These are phyloP conservation scores for Stephanocyclus meneghinianus DNA, from an alignment of 352 stramenopile genomes.

Conservation along the genomic window DNA sequence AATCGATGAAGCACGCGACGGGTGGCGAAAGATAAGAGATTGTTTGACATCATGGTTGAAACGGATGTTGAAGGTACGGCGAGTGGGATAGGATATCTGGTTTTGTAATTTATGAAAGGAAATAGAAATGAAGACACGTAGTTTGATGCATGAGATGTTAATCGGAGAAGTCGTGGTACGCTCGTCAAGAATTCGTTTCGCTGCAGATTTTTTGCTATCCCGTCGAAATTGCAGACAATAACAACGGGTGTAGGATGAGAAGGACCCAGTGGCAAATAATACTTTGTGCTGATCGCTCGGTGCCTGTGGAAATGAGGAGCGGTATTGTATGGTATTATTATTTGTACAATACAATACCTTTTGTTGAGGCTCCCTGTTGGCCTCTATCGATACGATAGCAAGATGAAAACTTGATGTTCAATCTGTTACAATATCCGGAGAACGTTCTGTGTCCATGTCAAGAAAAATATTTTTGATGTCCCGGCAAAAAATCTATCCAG, in stretches of 20 bases:
- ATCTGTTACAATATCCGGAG: no score
- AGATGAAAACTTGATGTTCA: no score
- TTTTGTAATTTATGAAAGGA: constrained; percentile 1
- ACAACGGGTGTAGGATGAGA: neutral
- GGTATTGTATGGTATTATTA: no score
- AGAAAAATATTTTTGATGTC: neutral
- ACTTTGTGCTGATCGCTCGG: no score
- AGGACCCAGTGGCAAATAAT: neutral
- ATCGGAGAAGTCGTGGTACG: neutral
- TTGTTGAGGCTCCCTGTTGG: no score
- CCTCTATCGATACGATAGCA: no score
- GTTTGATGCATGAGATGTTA: neutral
- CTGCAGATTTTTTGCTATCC: neutral
- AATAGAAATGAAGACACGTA: neutral
- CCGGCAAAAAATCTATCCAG: constrained; percentile 6
- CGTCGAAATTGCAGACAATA: neutral
- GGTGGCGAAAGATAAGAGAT: neutral
- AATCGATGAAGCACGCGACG: neutral
- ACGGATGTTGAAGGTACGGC: neutral
- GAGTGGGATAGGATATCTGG: neutral
- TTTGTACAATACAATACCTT: no score
- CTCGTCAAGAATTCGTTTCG: neutral
- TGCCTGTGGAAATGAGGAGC: no score
- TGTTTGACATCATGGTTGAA: constrained; percentile 8
- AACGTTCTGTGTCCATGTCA: no score